phyloP scores from a whole-genome alignment of 139 green algal species.

The Microglena sp. region DNA sequence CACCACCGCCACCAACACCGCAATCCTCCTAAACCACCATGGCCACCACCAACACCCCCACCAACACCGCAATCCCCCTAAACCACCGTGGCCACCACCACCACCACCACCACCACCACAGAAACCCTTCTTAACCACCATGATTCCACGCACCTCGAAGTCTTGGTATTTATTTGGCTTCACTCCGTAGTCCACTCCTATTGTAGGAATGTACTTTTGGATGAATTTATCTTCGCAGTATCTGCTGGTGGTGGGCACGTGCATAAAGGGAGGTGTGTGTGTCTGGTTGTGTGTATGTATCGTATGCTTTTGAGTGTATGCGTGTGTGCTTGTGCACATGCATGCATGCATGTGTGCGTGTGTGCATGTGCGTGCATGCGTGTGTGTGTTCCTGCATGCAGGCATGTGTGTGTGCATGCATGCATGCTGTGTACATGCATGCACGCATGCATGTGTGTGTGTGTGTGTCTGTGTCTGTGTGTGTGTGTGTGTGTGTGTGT shows the following conservation, averaged over 20 bases:
- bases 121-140: no score
- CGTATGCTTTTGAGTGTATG: not conserved
- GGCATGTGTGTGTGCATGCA: not conserved
- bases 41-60: no score
- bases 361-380: not conserved
- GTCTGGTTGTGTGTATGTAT: not conserved
- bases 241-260: slow-evolving; percentile 16
- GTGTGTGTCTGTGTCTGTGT: no score
- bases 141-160: slow-evolving; percentile 41
- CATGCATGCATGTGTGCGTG: not conserved
- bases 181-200: slow-evolving; percentile 62
- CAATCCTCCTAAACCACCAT: no score
- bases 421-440: slow-evolving; percentile 1
- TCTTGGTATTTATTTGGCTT: slow-evolving; percentile 45
- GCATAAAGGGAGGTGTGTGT: not conserved
- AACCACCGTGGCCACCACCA: no score
- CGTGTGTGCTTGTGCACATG: not conserved
- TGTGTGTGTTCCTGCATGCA: not conserved
- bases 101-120: no score
- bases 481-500: no score
- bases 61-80: no score
- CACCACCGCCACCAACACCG: no score
- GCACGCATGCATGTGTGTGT: not conserved
- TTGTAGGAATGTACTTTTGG: slow-evolving; percentile 56
- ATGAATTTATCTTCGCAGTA: slow-evolving; percentile 66